phyloP scores from a whole-genome alignment of 176 grass and related monocot species.

The Melocanna baccifera region DNA sequence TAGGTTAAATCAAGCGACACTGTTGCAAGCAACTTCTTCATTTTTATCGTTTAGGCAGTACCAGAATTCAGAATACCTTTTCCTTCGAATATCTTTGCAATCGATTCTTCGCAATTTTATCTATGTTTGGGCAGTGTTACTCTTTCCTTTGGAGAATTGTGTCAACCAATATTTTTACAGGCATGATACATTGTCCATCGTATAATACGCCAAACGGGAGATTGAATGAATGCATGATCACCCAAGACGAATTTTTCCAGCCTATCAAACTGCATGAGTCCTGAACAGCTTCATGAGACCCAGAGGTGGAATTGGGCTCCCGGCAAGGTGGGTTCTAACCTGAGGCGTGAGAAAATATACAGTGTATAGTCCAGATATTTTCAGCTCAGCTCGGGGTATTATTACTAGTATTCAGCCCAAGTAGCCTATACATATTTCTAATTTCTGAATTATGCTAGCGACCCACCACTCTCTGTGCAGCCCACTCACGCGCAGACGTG shows the following conservation, averaged over 20 bases:
- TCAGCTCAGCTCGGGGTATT: no score
- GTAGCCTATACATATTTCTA: no score
- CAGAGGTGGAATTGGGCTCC: no score
- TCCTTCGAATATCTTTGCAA: background rate
- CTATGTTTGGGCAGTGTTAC: background rate
- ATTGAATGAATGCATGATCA: background rate
- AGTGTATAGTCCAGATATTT: no score
- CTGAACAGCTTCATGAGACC: constrained; percentile 58
- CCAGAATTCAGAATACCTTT: background rate
- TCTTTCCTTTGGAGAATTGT: background rate
- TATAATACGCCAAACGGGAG: background rate
- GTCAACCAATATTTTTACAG: background rate
- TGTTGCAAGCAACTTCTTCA: background rate
- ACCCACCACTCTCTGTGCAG: no score
- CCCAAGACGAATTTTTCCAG: background rate
- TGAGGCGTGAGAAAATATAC: no score
- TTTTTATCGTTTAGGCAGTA: background rate
- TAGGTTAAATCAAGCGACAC: background rate
- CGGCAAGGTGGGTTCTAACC: no score
- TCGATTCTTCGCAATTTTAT: background rate
- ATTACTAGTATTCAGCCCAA: no score
- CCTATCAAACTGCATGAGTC: constrained; percentile 27
- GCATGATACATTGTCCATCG: background rate
- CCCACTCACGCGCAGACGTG: no score
- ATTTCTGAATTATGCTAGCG: no score